Conservation (phyloP, 2,329 filamentous ascomycete species). For the Cercospora zeae-maydis region DNA sequence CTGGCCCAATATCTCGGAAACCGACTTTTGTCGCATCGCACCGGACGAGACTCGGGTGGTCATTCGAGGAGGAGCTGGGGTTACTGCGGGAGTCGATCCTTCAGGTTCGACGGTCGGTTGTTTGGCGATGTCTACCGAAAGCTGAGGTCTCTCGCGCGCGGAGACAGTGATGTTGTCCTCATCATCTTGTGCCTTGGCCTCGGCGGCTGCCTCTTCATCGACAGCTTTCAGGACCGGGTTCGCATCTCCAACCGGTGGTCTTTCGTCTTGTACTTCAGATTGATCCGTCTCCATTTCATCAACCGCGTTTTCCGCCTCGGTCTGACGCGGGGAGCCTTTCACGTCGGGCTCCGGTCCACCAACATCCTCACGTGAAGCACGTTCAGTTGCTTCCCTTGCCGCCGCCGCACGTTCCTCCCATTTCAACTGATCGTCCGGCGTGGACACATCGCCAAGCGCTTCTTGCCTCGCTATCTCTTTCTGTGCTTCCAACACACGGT, state of each 20-base stretch:
- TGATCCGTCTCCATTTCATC: conserved; percentile 22
- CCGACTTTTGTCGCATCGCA: conserved; percentile 67
- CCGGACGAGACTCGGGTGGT: conserved; percentile 68
- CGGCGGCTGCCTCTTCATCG: background rate
- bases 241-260: conserved; percentile 8
- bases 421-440: conserved; percentile 58
- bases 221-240: conserved; percentile 20
- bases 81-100: conserved; percentile 9
- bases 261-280: background rate
- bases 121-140: conserved; percentile 26
- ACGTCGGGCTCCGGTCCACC: conserved; percentile 30
- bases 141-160: conserved; percentile 17
- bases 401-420: conserved; percentile 45
- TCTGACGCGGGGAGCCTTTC: conserved; percentile 19
- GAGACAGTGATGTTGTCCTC: conserved; percentile 28
- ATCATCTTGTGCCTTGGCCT: conserved; percentile 17
- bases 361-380: conserved; percentile 38
- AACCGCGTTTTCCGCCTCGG: conserved; percentile 28
- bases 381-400: conserved; percentile 39
- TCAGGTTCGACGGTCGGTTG: conserved; percentile 14
- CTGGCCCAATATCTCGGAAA: conserved; percentile 67
- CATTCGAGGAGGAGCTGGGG: conserved; percentile 47
- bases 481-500: conserved; percentile 49
- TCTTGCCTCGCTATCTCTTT: conserved; percentile 46
- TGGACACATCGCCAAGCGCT: conserved; percentile 45